A percentile compares a stretch with the other conserved stretches of the same genome.
Conservation (phyloP, 345 rosid genomes). For the Hibiscus syriacus region DNA sequence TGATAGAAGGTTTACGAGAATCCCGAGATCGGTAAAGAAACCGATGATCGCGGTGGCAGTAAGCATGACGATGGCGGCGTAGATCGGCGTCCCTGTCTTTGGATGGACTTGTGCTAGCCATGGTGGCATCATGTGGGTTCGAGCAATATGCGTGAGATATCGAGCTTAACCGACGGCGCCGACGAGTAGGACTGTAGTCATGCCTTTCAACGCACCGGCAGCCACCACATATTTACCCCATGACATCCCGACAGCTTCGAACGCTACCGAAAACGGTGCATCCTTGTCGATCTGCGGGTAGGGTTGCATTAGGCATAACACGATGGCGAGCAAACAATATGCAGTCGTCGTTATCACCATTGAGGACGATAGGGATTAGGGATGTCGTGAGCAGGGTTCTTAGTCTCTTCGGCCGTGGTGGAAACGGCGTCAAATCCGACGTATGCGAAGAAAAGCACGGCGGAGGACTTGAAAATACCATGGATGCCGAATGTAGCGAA, state of each 20-base stretch:
- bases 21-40: constrained; percentile 58
- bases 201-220: constrained; percentile 67
- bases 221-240: constrained; percentile 92
- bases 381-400: constrained; percentile 68
- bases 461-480: constrained; percentile 58
- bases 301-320: constrained; percentile 60
- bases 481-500: constrained; percentile 49
- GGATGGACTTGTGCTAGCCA: constrained; percentile 59
- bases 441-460: constrained; percentile 78
- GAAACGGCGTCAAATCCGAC: constrained; percentile 84
- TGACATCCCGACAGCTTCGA: constrained; percentile 47
- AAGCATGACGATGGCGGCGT: constrained; percentile 65
- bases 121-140: constrained; percentile 88
- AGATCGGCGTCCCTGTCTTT: constrained; percentile 66
- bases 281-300: constrained; percentile 35
- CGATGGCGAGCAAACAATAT: constrained; percentile 54
- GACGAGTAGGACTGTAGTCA: constrained; percentile 78
- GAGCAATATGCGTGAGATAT: constrained; percentile 81
- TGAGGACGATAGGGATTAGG: no score
- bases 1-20: constrained; percentile 58
- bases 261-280: constrained; percentile 74
- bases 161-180: constrained; percentile 72
- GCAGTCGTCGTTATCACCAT: constrained; percentile 43
- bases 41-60: constrained; percentile 47
- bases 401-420: constrained; percentile 89